These are phyloP conservation scores for Filobasidium wieringae DNA, from an alignment of 768 basidiomycete genomes.

Conservation along the genomic window DNA sequence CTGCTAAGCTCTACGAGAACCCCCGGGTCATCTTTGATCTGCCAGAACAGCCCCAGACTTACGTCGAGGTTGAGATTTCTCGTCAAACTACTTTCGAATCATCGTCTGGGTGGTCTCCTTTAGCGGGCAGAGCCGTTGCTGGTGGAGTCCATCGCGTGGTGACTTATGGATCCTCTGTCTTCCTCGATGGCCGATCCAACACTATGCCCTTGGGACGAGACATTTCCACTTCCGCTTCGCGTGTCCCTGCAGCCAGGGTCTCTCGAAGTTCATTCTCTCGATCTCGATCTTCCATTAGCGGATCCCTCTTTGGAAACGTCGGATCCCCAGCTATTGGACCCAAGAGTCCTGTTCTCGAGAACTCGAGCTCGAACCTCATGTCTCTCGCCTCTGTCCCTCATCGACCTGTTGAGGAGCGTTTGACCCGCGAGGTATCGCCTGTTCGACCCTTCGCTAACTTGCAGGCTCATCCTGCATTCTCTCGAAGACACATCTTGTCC, in stretches of 20 bases:
- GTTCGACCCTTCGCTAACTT: slow-evolving; percentile 43
- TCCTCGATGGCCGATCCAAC: slow-evolving; percentile 64
- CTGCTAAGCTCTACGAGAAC: slow-evolving; percentile 75
- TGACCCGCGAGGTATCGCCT: slow-evolving; percentile 29
- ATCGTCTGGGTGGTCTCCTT: slow-evolving; percentile 65
- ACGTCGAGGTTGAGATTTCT: slow-evolving; percentile 84
- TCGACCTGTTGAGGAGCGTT: slow-evolving; percentile 9
- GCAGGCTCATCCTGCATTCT: slow-evolving; percentile 71
- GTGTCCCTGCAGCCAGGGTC: slow-evolving; percentile 24
- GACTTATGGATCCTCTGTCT: slow-evolving; percentile 74
- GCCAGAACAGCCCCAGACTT: slow-evolving; percentile 71
- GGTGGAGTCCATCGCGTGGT: slow-evolving; percentile 84
- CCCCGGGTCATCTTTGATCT: slow-evolving; percentile 83
- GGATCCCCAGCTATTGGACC: slow-evolving; percentile 13
- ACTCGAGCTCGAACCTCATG: slow-evolving; percentile 22
- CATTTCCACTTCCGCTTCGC: slow-evolving; percentile 30
- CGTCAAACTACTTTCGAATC: slow-evolving; percentile 52
- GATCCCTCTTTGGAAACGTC: slow-evolving; percentile 18
- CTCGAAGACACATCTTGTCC: slow-evolving; percentile 80
- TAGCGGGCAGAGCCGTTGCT: slow-evolving; percentile 51
- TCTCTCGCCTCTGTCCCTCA: slow-evolving; percentile 23
- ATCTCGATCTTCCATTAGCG: slow-evolving; percentile 23
- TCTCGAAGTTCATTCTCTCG: slow-evolving; percentile 37
- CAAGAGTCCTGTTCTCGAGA: slow-evolving; percentile 10
- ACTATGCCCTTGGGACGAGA: slow-evolving; percentile 45